phyloP scores from a whole-genome alignment of 1,284 basidiomycete species.

The Sporisorium reilianum region DNA sequence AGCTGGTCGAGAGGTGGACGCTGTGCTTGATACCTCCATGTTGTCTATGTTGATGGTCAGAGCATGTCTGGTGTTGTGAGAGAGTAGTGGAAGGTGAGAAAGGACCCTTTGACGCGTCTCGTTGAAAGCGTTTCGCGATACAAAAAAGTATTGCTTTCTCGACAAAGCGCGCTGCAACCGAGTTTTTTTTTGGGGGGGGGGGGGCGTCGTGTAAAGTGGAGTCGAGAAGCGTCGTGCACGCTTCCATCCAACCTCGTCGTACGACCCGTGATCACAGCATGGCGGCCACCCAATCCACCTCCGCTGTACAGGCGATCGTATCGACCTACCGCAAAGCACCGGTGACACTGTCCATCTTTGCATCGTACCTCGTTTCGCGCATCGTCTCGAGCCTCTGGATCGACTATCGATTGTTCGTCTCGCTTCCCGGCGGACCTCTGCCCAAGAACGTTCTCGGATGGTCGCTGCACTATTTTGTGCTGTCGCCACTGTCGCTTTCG shows the following conservation, averaged over 20 bases:
- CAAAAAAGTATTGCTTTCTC: constrained; percentile 12
- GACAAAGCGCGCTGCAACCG: constrained; percentile 6
- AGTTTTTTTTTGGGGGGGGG: background rate
- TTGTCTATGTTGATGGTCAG: background rate
- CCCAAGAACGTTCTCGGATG: constrained; percentile 49
- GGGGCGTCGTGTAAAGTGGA: constrained; percentile 33
- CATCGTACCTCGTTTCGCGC: constrained; percentile 35
- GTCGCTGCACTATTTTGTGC: constrained; percentile 37
- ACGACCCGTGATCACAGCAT: constrained; percentile 6
- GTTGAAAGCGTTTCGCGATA: constrained; percentile 11
- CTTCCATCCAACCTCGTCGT: background rate
- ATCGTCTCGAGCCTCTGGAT: constrained; percentile 28
- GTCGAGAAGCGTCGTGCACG: background rate
- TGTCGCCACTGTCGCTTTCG: constrained; percentile 32
- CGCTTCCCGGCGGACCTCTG: constrained; percentile 41
- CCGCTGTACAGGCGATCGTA: constrained; percentile 15
- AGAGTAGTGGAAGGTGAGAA: background rate
- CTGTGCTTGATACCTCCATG: constrained; percentile 33
- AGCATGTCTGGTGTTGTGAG: background rate
- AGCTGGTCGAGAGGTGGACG: constrained; percentile 17
- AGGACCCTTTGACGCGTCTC: constrained; percentile 12
- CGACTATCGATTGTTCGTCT: constrained; percentile 41
- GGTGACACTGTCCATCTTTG: constrained; percentile 29
- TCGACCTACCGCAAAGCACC: constrained; percentile 38
- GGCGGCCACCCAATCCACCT: constrained; percentile 1